phyloP scores from a whole-genome alignment of 225 moss, liverwort and hornwort genomes.

The Anthoceros angustus region DNA sequence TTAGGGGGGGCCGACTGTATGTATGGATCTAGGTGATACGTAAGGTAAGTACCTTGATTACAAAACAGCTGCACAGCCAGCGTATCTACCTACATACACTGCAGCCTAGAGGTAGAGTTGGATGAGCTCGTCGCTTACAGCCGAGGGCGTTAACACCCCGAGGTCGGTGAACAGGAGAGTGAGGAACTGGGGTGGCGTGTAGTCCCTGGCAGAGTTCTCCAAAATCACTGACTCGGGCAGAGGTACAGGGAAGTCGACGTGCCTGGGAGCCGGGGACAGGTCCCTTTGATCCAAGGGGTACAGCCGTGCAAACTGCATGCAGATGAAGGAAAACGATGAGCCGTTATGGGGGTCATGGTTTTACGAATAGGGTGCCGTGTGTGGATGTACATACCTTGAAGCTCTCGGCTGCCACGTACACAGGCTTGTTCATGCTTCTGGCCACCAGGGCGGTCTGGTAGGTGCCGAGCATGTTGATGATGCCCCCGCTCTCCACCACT shows the following conservation, averaged over 20 bases:
- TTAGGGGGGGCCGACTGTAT: no score
- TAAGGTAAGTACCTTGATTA: no score
- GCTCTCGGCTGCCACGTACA: slow-evolving; percentile 66
- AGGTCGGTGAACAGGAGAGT: slow-evolving; percentile 66
- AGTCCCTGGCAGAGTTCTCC: slow-evolving; percentile 47
- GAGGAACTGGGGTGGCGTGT: slow-evolving; percentile 44
- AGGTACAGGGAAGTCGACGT: slow-evolving; percentile 36
- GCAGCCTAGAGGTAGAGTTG: slow-evolving; percentile 47
- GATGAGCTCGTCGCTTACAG: slow-evolving; percentile 61
- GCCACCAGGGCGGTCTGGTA: slow-evolving; percentile 59
- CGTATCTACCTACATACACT: no score
- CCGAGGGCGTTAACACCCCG: slow-evolving; percentile 57
- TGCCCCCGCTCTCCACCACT: slow-evolving; percentile 63
- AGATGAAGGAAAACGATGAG: background rate
- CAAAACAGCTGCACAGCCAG: no score
- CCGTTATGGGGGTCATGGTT: background rate
- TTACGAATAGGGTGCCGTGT: background rate
- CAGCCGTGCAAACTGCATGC: slow-evolving; percentile 52
- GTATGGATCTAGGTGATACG: no score
- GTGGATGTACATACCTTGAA: slow-evolving; percentile 35
- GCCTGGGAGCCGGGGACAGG: slow-evolving; percentile 42
- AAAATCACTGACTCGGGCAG: slow-evolving; percentile 29
- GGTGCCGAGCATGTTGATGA: slow-evolving; percentile 66
- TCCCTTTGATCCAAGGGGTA: slow-evolving; percentile 61
- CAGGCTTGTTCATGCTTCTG: slow-evolving; percentile 58